phyloP scores from a whole-genome alignment of 257 asterid species.

The Marsdenia floribunda region DNA sequence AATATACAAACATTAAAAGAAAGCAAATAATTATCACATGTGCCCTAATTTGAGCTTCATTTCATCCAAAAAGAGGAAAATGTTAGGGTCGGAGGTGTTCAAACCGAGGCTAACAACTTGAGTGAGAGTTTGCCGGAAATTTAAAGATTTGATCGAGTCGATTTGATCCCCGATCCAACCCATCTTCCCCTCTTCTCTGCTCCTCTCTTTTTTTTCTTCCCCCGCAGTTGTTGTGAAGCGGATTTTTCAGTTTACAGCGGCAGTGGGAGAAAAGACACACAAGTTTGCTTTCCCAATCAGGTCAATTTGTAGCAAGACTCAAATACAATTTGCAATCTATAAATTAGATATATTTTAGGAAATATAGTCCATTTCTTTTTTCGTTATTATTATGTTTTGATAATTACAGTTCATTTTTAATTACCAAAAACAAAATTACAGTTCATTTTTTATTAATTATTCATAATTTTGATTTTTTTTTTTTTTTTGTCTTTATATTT shows the following conservation, averaged over 20 bases:
- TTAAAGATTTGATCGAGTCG: conserved; percentile 79
- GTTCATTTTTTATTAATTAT: too few species aligned
- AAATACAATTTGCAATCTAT: too few species aligned
- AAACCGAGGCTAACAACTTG: conserved; percentile 82
- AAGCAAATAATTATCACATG: neutral
- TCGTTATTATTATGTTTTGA: too few species aligned
- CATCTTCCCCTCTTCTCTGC: conserved; percentile 34
- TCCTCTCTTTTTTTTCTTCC: neutral
- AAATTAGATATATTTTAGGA: too few species aligned
- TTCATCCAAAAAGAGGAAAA: neutral
- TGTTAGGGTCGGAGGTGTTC: neutral
- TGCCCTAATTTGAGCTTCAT: conserved; percentile 5
- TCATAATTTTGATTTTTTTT: too few species aligned
- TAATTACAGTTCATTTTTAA: too few species aligned
- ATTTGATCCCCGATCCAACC: conserved; percentile 97
- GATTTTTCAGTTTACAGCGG: neutral
- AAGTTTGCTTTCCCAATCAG: neutral
- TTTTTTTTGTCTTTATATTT: too few species aligned
- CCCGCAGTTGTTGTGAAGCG: too few species aligned
- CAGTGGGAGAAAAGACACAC: neutral
- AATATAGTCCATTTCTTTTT: too few species aligned
- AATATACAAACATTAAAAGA: neutral
- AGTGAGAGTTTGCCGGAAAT: conserved; percentile 74
- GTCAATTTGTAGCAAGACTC: too few species aligned
- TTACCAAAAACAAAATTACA: too few species aligned